A percentile compares a stretch with the other conserved stretches of the same genome.
Evolutionary conservation across 345 rosid species (phyloP).

Genomic region (Noccaea caerulescens): DNA sequence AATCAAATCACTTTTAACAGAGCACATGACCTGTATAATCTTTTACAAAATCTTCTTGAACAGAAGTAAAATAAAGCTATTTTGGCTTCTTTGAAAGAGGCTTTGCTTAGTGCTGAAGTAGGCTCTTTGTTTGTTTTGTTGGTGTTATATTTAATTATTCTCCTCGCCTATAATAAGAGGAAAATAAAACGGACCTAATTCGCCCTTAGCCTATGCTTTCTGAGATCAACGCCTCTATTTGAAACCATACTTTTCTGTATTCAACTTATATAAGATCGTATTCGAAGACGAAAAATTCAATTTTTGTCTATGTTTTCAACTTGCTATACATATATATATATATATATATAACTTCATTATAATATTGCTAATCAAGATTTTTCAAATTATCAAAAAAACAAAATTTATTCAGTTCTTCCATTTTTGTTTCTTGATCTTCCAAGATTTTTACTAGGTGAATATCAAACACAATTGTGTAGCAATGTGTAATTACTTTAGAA

Average conservation of each 20-base stretch:
- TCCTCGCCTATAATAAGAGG: background rate
- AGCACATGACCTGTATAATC: conserved; percentile 41
- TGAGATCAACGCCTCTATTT: too few species aligned
- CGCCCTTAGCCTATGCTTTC: too few species aligned
- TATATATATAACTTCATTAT: too few species aligned
- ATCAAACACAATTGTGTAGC: too few species aligned
- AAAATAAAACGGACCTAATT: background rate
- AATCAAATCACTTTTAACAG: conserved; percentile 44
- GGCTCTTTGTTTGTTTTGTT: conserved; percentile 3
- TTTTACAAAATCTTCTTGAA: conserved; percentile 31
- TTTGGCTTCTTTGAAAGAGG: conserved; percentile 32
- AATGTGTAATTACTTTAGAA: too few species aligned
- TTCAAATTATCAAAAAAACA: too few species aligned
- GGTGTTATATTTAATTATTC: background rate
- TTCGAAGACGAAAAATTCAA: background rate
- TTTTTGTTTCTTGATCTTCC: too few species aligned
- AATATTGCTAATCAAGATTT: too few species aligned
- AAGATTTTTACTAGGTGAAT: too few species aligned
- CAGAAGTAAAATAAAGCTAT: conserved; percentile 37
- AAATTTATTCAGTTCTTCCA: too few species aligned
- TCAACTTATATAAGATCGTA: background rate
- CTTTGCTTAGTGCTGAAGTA: conserved; percentile 46
- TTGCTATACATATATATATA: background rate
- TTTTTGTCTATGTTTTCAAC: background rate
- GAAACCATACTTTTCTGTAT: background rate